Percentiles rank a stretch among this genome's conserved stretches.
These are phyloP conservation scores for Purpureocillium lavendulum DNA, from an alignment of 2,329 filamentous ascomycete genomes.

Conservation along the genomic window DNA sequence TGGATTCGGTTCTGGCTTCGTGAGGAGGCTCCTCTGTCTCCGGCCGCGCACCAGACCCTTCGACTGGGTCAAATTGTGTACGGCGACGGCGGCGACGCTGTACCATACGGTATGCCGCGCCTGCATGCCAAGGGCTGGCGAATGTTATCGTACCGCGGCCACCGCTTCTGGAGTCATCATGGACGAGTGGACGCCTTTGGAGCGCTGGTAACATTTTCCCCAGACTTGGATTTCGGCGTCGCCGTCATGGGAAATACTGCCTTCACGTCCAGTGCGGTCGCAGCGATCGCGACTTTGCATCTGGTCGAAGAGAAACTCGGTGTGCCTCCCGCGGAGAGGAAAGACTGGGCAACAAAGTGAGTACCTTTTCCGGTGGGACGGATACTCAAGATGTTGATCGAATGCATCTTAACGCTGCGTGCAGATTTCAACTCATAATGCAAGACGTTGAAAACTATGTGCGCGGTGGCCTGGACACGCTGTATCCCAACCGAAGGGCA, in stretches of 20 bases:
- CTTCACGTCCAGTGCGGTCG: background rate
- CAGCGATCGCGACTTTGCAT: background rate
- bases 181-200: background rate
- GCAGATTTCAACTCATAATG: too few species aligned
- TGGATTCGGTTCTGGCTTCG: background rate
- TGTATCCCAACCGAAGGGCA: too few species aligned
- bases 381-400: too few species aligned
- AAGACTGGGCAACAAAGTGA: too few species aligned
- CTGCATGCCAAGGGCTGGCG: background rate
- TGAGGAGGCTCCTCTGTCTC: background rate
- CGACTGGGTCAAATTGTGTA: too few species aligned
- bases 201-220: background rate
- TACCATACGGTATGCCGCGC: background rate
- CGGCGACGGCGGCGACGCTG: background rate
- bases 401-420: too few species aligned
- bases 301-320: background rate
- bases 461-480: too few species aligned
- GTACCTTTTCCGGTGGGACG: too few species aligned
- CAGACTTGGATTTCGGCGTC: background rate
- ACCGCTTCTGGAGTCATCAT: background rate
- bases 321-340: too few species aligned
- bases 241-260: background rate
- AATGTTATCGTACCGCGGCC: background rate
- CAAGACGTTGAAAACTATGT: too few species aligned
- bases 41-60: background rate